phyloP scores from a whole-genome alignment of 192 early-diverging fungal genomes.

The Entophlyctis luteolus region DNA sequence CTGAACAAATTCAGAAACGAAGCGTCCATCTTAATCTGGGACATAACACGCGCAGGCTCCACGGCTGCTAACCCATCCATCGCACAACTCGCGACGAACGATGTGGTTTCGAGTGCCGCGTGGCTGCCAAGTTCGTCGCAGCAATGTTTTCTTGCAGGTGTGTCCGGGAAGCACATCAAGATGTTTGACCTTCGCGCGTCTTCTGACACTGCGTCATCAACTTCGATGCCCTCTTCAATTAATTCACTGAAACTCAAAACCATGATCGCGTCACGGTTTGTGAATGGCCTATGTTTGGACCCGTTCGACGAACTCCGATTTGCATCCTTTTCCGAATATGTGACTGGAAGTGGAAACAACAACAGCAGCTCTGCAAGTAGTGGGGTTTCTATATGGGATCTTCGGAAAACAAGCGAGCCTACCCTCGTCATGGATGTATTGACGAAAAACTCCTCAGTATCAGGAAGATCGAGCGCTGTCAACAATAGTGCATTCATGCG shows the following conservation, averaged over 20 bases:
- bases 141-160: background rate
- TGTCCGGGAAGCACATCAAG: background rate
- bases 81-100: too few species aligned
- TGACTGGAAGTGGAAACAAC: background rate
- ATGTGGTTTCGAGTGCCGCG: too few species aligned
- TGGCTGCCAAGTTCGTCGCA: background rate
- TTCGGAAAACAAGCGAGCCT: slow-evolving; percentile 59
- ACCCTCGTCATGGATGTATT: slow-evolving; percentile 30
- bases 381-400: slow-evolving; percentile 72
- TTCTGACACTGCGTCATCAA: too few species aligned
- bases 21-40: too few species aligned
- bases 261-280: slow-evolving; percentile 29
- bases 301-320: slow-evolving; percentile 66
- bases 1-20: too few species aligned
- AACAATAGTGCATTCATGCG: background rate
- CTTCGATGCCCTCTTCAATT: background rate
- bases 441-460: too few species aligned
- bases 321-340: slow-evolving; percentile 68
- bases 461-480: background rate
- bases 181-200: background rate
- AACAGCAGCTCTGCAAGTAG: background rate
- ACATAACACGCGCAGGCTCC: too few species aligned
- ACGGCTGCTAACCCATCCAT: too few species aligned
- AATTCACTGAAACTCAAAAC: too few species aligned
- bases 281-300: slow-evolving; percentile 63